Evolutionary conservation across 164 flowering plant species (phyloP), one percentile per base, ranked within the genome.

Genomic region (Tetracentron sinense): DNA sequence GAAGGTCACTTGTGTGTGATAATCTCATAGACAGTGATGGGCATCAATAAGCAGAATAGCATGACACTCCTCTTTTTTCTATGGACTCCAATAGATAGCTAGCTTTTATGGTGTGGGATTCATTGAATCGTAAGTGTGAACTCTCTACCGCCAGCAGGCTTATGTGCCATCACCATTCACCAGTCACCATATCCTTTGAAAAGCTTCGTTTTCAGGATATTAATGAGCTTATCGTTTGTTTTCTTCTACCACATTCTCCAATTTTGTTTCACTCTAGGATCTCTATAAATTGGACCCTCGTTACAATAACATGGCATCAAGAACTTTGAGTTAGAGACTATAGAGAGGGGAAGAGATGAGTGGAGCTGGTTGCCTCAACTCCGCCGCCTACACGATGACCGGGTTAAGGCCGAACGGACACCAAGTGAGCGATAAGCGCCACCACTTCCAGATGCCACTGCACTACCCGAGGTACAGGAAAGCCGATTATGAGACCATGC

Each of bases 391-490:
- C n/a, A 7, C 50, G 2, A 14, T 30, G 21, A 44, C 56, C 0
- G 31, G 55, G 4, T 17, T 30, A 30, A 54, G 26, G 48, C 46
- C 47, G 16, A 70, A 65, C 35, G 60, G 72, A n/a, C 47, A 60
- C 31, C 67, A 59, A 22, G 66, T 0, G 10, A 48, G 44, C 14
- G 44, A 38, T 4, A 3, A 38, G 14, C 8, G 14, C 15, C 44
- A 38, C 44, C 14, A 33, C 14, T 81, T 81, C 55, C 77, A 67
- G 20, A 71, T 81, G 82, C 85, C 85, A 21, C 73, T 81, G 11
- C 82, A 81, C 21, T 78, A 78, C 69, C 84, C 84, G 7, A 63
- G 78, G n/a, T 81, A 76, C 74, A 63, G 17, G 11, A 81, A 75
- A 48, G 38, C 65, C 4, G 78, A 79, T 26, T 76, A 79, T 33